phyloP scores from a whole-genome alignment of 2,329 filamentous ascomycete species.

The Pseudopyricularia javanii region DNA sequence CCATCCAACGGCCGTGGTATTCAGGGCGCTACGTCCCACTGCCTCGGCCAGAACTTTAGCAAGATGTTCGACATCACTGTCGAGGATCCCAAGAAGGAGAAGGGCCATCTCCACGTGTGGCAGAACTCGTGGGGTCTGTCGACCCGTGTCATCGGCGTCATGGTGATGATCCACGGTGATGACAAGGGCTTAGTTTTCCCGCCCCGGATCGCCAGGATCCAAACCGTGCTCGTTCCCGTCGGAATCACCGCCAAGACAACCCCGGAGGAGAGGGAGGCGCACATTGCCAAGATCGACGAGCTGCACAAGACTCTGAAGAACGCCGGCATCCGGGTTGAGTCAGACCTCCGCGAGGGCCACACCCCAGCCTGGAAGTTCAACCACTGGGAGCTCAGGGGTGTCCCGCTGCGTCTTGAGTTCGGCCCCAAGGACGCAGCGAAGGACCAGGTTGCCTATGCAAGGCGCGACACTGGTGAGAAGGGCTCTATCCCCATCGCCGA shows the following conservation, averaged over 20 bases:
- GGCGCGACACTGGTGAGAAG: conserved; percentile 81
- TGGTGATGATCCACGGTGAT: conserved; percentile 97
- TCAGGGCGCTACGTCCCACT: conserved; percentile 90
- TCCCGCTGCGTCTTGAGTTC: conserved; percentile 88
- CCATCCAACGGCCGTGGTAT: conserved; percentile 92
- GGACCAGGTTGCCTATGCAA: conserved; percentile 70
- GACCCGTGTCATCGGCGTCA: conserved; percentile 93
- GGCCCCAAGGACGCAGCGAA: conserved; percentile 89
- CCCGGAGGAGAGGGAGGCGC: conserved; percentile 63
- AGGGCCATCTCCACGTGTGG: conserved; percentile 78
- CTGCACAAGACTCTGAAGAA: conserved; percentile 57
- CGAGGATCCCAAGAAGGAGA: conserved; percentile 77
- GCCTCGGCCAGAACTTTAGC: conserved; percentile 92
- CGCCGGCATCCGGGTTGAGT: conserved; percentile 64
- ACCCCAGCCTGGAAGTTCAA: conserved; percentile 97
- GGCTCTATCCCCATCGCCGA: conserved; percentile 64
- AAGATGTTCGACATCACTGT: conserved; percentile 98
- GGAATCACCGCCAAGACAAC: conserved; percentile 83
- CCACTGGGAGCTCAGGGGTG: conserved; percentile 95
- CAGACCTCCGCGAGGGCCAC: conserved; percentile 83
- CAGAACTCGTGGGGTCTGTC: conserved; percentile 99
- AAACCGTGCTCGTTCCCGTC: conserved; percentile 81
- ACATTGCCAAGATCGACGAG: conserved; percentile 63
- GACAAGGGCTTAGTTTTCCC: conserved; percentile 91
- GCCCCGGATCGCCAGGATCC: conserved; percentile 75